A percentile compares a stretch with the other conserved stretches of the same genome.
phyloP scores from a whole-genome alignment of 1,139 yeast species.

The Taiozyma sp. region DNA sequence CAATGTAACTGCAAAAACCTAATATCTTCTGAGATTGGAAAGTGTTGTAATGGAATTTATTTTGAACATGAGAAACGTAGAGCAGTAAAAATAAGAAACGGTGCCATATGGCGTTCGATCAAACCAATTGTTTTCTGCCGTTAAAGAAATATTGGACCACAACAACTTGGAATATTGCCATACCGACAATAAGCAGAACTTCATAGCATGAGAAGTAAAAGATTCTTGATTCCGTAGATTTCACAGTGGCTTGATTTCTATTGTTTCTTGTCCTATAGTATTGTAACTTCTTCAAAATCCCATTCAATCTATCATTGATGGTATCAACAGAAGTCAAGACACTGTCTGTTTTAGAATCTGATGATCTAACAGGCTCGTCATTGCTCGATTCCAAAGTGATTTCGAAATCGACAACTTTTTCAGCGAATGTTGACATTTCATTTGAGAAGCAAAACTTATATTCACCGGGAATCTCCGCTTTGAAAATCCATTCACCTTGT shows the following conservation, averaged over 20 bases:
- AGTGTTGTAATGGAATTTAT: neutral
- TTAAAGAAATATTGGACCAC: slow-evolving; percentile 85
- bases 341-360: slow-evolving; percentile 48
- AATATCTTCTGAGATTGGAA: neutral
- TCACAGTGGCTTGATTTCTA: slow-evolving; percentile 89
- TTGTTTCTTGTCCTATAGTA: slow-evolving; percentile 90
- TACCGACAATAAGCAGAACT: slow-evolving; percentile 74
- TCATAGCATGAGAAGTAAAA: slow-evolving; percentile 82
- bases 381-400: slow-evolving; percentile 57
- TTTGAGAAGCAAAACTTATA: slow-evolving; percentile 90
- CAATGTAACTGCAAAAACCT: neutral
- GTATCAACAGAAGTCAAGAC: slow-evolving; percentile 53
- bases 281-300: slow-evolving; percentile 61
- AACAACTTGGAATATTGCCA: slow-evolving; percentile 81
- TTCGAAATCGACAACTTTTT: slow-evolving; percentile 87
- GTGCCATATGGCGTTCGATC: slow-evolving; percentile 9
- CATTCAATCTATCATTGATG: slow-evolving; percentile 66
- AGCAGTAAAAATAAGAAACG: neutral
- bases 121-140: slow-evolving; percentile 79
- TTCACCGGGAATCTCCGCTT: slow-evolving; percentile 71
- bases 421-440: slow-evolving; percentile 82
- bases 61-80: neutral
- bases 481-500: slow-evolving; percentile 82
- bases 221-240: slow-evolving; percentile 82
- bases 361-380: slow-evolving; percentile 42